Conservation (phyloP, 2,329 filamentous ascomycete genomes). For the Cucurbitaria berberidis region DNA sequence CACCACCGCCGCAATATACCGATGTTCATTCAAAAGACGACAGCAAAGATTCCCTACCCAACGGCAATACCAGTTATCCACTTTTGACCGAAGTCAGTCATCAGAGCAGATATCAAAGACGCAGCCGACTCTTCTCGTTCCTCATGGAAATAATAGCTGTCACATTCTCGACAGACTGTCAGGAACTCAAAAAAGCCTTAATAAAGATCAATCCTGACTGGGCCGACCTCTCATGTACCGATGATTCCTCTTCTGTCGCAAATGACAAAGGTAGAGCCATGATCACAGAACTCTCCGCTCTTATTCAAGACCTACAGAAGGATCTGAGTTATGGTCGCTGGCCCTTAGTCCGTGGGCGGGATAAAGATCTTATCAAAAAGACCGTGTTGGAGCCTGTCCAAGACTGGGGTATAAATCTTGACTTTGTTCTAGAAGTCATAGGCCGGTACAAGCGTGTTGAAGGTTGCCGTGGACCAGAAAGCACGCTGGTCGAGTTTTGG, state of each 20-base stretch:
- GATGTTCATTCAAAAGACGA: not conserved
- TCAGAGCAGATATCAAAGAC: not conserved
- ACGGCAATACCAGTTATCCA: not conserved
- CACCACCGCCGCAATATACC: not conserved
- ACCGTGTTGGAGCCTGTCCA: not conserved
- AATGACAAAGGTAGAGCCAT: not conserved
- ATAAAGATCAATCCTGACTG: not conserved
- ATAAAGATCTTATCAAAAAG: not conserved
- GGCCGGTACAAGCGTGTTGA: not conserved
- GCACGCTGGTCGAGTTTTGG: not conserved
- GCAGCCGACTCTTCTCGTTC: not conserved
- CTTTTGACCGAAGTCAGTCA: not conserved
- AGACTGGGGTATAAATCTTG: not conserved
- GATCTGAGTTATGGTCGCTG: not conserved
- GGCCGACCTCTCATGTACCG: not conserved
- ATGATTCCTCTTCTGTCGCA: not conserved
- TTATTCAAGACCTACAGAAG: not conserved
- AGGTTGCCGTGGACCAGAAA: not conserved
- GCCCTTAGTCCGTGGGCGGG: not conserved
- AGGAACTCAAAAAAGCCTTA: not conserved
- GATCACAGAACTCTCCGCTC: not conserved
- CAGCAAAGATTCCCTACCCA: not conserved
- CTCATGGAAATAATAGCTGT: not conserved
- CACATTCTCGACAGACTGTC: not conserved
- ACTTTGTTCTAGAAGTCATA: not conserved